Base-by-base conservation (phyloP, 2,329 filamentous ascomycete genomes). In the Thielaviopsis ethacetica region DNA sequence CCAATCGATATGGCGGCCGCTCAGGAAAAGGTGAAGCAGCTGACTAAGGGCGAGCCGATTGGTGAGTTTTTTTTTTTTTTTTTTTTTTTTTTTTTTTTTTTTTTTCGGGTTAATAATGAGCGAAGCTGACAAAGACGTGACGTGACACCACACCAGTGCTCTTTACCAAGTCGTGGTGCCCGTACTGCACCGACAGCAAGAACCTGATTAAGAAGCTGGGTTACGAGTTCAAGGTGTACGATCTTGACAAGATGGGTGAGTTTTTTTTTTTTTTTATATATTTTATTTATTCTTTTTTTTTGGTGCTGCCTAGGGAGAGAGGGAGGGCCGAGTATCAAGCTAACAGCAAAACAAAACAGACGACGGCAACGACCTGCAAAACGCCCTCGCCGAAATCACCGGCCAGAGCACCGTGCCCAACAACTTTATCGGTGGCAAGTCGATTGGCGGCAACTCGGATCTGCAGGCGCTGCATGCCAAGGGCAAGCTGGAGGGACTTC, bases 91-190 rank as follows among this genome's bases (percentile, higher is more conserved):
- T 17, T 13, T 47, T 53, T 12, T 1, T 27, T 4, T 5, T 26
- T 7, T 27, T 2, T 47, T 21, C 50, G 19, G 19, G 19, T 47
- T 5, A 47, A 47, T 26, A 41, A 24, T 6, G 3, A 17, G 30
- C 12, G 24, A 59, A 44, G 17, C 15, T 21, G n/a, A 22, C 19
- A 19, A 41, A 10, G 50, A 49, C n/a, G n/a, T n/a, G n/a, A n/a
- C n/a, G n/a, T n/a, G n/a, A n/a, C n/a, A n/a, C n/a, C n/a, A n/a
- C n/a, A n/a, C n/a, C n/a, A 88, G 87, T 93, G 67, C 88, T 98
- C 70, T 98, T 98, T 80, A 91, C 86, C 74, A 98, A 98, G 78
- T 88, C 85, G 17, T 95, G 89, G 76, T 98, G 93, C 81, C 90
- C 91, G 13, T 94, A 95, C 81, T 97, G 91, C 80, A 78, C 74